Evolutionary conservation across 2,329 filamentous ascomycete genomes (phyloP).

Genomic region (Sphaerulina musiva): DNA sequence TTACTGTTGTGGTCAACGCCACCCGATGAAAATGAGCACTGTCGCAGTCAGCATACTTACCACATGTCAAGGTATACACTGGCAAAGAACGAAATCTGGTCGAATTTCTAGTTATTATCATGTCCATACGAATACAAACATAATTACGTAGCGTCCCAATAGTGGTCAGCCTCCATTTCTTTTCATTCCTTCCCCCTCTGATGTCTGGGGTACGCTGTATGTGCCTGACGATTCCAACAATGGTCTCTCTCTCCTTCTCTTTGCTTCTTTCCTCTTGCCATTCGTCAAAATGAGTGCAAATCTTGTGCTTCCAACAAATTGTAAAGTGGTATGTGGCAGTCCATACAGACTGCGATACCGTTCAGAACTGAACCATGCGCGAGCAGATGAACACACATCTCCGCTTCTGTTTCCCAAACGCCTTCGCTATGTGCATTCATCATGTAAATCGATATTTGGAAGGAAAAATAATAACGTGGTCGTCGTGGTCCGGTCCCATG

Average conservation of each 20-base stretch:
- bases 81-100: too few relatives aligned
- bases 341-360: slow-evolving; percentile 5
- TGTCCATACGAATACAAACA: slow-evolving; percentile 18
- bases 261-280: slow-evolving; percentile 1
- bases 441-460: slow-evolving; percentile 9
- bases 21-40: too few relatives aligned
- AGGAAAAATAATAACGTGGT: slow-evolving; percentile 14
- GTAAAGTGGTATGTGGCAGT: slow-evolving; percentile 3
- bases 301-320: slow-evolving; percentile 16
- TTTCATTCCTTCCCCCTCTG: background rate
- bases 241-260: slow-evolving; percentile 2
- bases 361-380: slow-evolving; percentile 10
- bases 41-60: too few relatives aligned
- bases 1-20: too few relatives aligned
- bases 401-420: slow-evolving; percentile 12
- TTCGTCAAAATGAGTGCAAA: slow-evolving; percentile 15
- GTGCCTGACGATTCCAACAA: slow-evolving; percentile 3
- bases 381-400: slow-evolving; percentile 5
- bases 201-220: slow-evolving; percentile 13
- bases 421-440: slow-evolving; percentile 16
- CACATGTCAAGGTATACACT: too few relatives aligned
- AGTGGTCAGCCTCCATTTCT: slow-evolving; percentile 1
- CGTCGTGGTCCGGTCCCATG: slow-evolving; percentile 4
- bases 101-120: slow-evolving; percentile 1
- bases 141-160: slow-evolving; percentile 20